Percentiles rank a stretch among this genome's conserved stretches.
Conservation (phyloP, 2,329 filamentous ascomycete genomes). For the Westerdykella sp. region DNA sequence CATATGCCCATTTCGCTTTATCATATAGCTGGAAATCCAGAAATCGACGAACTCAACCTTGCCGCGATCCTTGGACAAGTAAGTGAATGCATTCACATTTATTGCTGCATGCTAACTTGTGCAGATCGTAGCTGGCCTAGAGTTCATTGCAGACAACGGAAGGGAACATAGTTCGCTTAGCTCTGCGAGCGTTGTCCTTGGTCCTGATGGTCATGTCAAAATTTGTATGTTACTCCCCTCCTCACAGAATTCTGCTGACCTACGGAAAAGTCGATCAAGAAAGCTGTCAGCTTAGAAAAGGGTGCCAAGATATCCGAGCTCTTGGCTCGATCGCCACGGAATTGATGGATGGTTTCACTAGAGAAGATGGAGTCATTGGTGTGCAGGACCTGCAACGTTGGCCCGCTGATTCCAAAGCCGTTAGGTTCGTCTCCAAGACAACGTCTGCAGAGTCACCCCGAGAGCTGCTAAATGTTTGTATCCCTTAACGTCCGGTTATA, state of each 20-base stretch:
- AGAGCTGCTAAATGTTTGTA: too few relatives aligned
- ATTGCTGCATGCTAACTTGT: too few relatives aligned
- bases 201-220: slow-evolving; percentile 18
- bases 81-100: too few relatives aligned
- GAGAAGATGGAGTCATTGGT: slow-evolving; percentile 28
- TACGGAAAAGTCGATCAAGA: not conserved
- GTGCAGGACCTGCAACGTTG: slow-evolving; percentile 29
- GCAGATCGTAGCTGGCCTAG: too few relatives aligned
- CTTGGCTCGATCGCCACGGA: slow-evolving; percentile 25
- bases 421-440: slow-evolving; percentile 29
- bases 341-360: slow-evolving; percentile 34
- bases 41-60: too few relatives aligned
- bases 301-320: slow-evolving; percentile 13
- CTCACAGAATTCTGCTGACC: not conserved
- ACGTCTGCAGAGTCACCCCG: slow-evolving; percentile 6
- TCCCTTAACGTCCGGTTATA: slow-evolving; percentile 4
- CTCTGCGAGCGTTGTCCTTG: slow-evolving; percentile 23
- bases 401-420: slow-evolving; percentile 18
- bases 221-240: slow-evolving; percentile 15
- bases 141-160: too few relatives aligned
- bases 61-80: too few relatives aligned
- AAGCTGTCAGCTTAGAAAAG: slow-evolving; percentile 4
- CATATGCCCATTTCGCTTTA: too few relatives aligned
- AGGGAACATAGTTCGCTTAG: slow-evolving; percentile 16
- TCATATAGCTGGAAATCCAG: too few relatives aligned